phyloP scores from a whole-genome alignment of 163 green algal species.

The Dunaliella salina region DNA sequence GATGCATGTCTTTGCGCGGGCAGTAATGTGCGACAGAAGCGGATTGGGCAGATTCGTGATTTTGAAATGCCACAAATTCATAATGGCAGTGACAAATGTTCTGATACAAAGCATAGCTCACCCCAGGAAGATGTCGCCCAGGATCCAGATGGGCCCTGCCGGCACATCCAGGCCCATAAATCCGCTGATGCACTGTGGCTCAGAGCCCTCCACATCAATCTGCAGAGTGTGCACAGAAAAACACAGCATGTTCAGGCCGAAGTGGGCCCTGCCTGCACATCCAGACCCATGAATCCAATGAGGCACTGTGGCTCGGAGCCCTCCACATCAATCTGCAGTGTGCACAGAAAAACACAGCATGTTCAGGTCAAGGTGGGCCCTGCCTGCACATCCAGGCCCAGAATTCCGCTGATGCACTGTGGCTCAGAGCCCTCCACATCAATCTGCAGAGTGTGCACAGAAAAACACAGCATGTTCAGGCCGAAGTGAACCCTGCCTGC shows the following conservation, averaged over 20 bases:
- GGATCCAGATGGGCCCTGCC: slow-evolving; percentile 90
- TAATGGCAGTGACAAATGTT: too few relatives aligned
- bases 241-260: too few relatives aligned
- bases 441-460: background rate
- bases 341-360: too few relatives aligned
- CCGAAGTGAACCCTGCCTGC: background rate
- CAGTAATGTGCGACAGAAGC: too few relatives aligned
- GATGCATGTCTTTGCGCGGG: too few relatives aligned
- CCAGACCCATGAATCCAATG: slow-evolving; percentile 90
- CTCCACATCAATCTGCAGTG: slow-evolving; percentile 18
- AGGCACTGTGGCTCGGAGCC: slow-evolving; percentile 62
- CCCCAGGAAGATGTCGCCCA: slow-evolving; percentile 88
- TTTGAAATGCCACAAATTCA: too few relatives aligned
- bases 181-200: slow-evolving; percentile 86
- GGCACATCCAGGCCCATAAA: slow-evolving; percentile 89
- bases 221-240: too few relatives aligned
- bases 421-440: background rate
- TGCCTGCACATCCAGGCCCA: slow-evolving; percentile 61
- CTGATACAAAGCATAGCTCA: too few relatives aligned
- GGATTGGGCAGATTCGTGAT: too few relatives aligned
- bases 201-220: too few relatives aligned
- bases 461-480: background rate
- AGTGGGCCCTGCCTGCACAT: slow-evolving; percentile 14
- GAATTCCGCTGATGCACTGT: slow-evolving; percentile 92
- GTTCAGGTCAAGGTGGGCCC: slow-evolving; percentile 7